Base-by-base conservation (phyloP, 2,329 filamentous ascomycete species). In the Pseudocercospora cruenta region DNA sequence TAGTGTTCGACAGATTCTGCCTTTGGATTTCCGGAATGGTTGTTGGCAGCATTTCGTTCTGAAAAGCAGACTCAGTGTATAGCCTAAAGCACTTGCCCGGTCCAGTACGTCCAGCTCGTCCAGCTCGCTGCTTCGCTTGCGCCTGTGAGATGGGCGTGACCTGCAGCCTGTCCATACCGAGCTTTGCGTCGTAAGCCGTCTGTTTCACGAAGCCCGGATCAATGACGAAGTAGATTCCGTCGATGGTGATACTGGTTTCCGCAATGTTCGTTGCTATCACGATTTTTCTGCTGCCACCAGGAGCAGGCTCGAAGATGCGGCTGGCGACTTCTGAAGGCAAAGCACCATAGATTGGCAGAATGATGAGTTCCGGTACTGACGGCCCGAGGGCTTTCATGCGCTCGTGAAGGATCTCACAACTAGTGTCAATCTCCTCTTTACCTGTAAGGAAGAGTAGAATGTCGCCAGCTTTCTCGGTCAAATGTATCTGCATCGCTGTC, bases 251-350 rank as follows among this genome's bases (percentile, higher is more conserved):
- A 62, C 93, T 97, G 0, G 95, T 99, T 77, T 99, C 95, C 0
- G 95, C 95, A 75, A 99, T 99, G 73, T 99, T 99, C 39, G 95
- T 99, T 1, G 95, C 95, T 76, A 99, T 96, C 66, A 99, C 93
- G 1, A 98, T 93, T 79, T 99, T 99, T 63, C 95, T 87, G 62
- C 87, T 89, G 16, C 94, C 94, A 0, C 90, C 85, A 0, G 94
- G 93, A 0, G 95, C 92, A 1, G 94, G 94, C 31, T 99, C 95
- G 76, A 99, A 99, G 68, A 99, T 97, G 64, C 88, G 88, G 73
- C 91, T 95, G 76, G 97, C 94, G 83, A 96, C 94, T 78, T 99
- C 96, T 68, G 90, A 93, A 0, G 95, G 95, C 26, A 99, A 85
- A 0, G 93, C 92, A 65, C 94, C 94, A 76, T 99, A 99, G n/a